Base-by-base conservation (phyloP, 441 rosid species). In the Corymbia citriodora region DNA sequence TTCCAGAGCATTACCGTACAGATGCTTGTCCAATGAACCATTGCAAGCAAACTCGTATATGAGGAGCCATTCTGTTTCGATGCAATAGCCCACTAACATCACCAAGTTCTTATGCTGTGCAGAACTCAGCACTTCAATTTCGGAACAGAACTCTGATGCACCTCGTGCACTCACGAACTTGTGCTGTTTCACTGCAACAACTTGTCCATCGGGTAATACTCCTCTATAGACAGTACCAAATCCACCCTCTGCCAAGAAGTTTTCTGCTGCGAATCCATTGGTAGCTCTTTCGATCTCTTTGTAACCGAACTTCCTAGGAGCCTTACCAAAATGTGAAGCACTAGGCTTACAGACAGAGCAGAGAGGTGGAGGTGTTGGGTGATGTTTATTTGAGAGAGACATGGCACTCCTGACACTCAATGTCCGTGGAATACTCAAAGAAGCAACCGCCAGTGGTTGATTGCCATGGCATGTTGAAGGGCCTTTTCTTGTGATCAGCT, bases 41-140 rank as follows among this genome's bases (percentile, higher is more conserved):
- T 93, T 94, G 92, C 97, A 95, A 59, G 93, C 94, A 87, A 91
- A 94, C 90, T 95, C 95, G 45, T 94, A 95, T 59, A 95, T 90
- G 49, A 95, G 95, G 49, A 95, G 92, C 94, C 95, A 94, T 50
- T 93, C 93, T 45, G 81, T 93, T 88, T 94, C 95, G 15, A 92
- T 91, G 93, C 97, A 95, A 86, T 93, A 95, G 65, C 97, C 97
- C n/a, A 95, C 90, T 89, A 94, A 72, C 94, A 91, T 93, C 89
- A 95, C 96, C 88, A 94, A 92, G 92, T 95, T 95, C 88, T 93
- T 87, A 55, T 95, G 97, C 92, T 93, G 97, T 79, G 95, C 95
- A 92, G 94, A 93, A 92, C 95, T 93, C 93, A 95, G 92, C n/a
- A 95, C 93, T 88, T 94, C 94, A 74, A 94, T 95, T 89, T 95